Evolutionary conservation across 371 early-diverging fungal genomes (phyloP).

Genomic region (Rhizopus delemar): DNA sequence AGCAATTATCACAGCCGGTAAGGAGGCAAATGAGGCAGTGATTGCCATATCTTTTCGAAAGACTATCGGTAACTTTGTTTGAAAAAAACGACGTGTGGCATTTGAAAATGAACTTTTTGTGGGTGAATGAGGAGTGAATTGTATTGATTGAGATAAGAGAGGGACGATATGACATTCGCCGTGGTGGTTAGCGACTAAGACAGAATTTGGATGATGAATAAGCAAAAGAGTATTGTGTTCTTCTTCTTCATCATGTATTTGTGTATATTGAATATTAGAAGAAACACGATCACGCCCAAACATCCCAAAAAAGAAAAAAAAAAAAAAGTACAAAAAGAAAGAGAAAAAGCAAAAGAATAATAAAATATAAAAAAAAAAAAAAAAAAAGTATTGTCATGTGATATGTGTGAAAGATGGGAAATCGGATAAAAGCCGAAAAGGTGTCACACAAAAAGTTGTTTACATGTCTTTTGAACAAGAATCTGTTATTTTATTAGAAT

Average conservation of each 20-base stretch:
- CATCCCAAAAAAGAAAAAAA: slow-evolving; percentile 15
- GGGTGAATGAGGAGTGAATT: slow-evolving; percentile 20
- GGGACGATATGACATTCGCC: slow-evolving; percentile 33
- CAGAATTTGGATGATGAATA: slow-evolving; percentile 40
- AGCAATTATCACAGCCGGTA: slow-evolving; percentile 45
- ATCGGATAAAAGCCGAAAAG: slow-evolving; percentile 4
- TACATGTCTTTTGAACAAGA: background rate
- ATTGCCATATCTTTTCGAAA: slow-evolving; percentile 30
- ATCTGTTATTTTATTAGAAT: background rate
- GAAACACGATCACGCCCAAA: slow-evolving; percentile 24
- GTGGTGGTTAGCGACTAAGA: slow-evolving; percentile 34
- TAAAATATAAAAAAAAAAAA: slow-evolving; percentile 4
- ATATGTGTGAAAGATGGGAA: background rate
- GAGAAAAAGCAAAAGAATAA: background rate
- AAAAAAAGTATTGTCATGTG: background rate
- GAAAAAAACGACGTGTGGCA: slow-evolving; percentile 38
- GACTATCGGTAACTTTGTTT: slow-evolving; percentile 39
- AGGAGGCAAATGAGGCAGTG: slow-evolving; percentile 32
- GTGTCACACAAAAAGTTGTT: background rate
- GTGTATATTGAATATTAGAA: slow-evolving; percentile 29
- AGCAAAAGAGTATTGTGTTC: slow-evolving; percentile 32
- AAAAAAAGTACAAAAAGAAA: background rate
- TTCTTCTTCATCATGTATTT: slow-evolving; percentile 38
- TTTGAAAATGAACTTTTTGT: slow-evolving; percentile 26
- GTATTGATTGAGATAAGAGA: slow-evolving; percentile 20